Evolutionary conservation across 768 basidiomycete species (phyloP).

Genomic region (Rhizopogon sp.): DNA sequence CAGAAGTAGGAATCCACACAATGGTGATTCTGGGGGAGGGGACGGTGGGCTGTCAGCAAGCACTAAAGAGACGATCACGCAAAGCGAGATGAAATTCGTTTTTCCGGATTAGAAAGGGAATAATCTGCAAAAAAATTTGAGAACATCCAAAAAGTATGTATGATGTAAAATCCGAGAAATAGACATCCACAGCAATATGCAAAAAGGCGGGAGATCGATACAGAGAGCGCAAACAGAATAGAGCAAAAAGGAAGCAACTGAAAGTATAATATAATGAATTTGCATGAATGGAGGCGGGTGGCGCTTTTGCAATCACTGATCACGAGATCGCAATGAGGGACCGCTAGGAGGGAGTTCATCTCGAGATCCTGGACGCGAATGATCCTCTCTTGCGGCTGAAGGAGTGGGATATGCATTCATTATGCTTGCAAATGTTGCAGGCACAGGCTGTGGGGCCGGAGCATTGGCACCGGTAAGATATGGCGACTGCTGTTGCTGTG

Average conservation of each 20-base stretch:
- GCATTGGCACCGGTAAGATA: slow-evolving; percentile 11
- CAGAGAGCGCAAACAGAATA: background rate
- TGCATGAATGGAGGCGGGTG: background rate
- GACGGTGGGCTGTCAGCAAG: background rate
- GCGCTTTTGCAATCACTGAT: background rate
- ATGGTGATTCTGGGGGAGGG: background rate
- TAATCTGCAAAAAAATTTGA: background rate
- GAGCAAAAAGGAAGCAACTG: background rate
- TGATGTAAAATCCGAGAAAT: background rate
- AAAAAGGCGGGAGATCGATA: background rate
- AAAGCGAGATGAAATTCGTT: background rate
- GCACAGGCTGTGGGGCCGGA: slow-evolving; percentile 27
- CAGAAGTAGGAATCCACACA: background rate
- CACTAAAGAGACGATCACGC: background rate
- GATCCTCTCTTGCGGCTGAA: slow-evolving; percentile 20
- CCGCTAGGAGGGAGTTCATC: slow-evolving; percentile 10
- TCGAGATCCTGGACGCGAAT: slow-evolving; percentile 23
- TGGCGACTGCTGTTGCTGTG: slow-evolving; percentile 15
- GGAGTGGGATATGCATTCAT: slow-evolving; percentile 62
- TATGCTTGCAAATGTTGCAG: slow-evolving; percentile 61
- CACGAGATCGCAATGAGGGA: background rate
- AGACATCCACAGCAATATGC: background rate
- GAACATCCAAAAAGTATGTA: background rate
- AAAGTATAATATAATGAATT: slow-evolving; percentile 1
- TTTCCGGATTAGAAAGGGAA: background rate